Conservation (phyloP, 176 grass and related monocot species). For the Musa acuminata region DNA sequence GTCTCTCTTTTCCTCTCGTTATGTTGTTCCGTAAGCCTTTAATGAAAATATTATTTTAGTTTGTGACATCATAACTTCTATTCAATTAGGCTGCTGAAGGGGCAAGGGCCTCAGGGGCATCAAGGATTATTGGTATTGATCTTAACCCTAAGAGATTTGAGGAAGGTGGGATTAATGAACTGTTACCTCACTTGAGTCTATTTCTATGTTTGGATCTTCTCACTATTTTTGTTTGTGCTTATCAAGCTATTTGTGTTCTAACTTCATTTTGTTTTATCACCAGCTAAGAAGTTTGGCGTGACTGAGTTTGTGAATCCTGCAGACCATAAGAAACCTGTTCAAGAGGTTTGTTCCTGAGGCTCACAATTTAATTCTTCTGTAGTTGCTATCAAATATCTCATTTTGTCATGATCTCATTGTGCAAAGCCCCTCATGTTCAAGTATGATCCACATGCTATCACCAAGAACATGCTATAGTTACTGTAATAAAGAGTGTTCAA, state of each 20-base stretch:
- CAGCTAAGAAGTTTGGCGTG: conserved; percentile 11
- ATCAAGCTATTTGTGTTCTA: background rate
- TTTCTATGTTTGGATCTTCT: too few relatives aligned
- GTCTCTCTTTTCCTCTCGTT: conserved; percentile 1
- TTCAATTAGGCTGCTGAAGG: conserved; percentile 13
- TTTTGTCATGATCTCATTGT: too few relatives aligned
- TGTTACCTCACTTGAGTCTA: background rate
- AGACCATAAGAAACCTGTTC: conserved; percentile 1
- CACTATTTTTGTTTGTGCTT: too few relatives aligned
- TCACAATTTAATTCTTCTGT: background rate
- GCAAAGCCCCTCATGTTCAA: too few relatives aligned
- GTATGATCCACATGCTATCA: too few relatives aligned
- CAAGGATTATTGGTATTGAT: conserved; percentile 7
- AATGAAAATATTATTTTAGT: too few relatives aligned
- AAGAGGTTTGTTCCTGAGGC: conserved; percentile 3
- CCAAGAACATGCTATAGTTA: too few relatives aligned
- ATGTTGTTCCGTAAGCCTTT: background rate
- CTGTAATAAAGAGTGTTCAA: too few relatives aligned
- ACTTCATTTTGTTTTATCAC: background rate
- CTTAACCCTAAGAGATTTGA: conserved; percentile 8
- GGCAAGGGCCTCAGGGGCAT: background rate
- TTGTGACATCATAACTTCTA: background rate
- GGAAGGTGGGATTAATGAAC: background rate
- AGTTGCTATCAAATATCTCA: background rate
- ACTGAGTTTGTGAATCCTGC: conserved; percentile 18